Percentiles rank a stretch among this genome's conserved stretches.
Evolutionary conservation across 345 rosid species (phyloP).

Genomic region (Eucalyptus viminalis): DNA sequence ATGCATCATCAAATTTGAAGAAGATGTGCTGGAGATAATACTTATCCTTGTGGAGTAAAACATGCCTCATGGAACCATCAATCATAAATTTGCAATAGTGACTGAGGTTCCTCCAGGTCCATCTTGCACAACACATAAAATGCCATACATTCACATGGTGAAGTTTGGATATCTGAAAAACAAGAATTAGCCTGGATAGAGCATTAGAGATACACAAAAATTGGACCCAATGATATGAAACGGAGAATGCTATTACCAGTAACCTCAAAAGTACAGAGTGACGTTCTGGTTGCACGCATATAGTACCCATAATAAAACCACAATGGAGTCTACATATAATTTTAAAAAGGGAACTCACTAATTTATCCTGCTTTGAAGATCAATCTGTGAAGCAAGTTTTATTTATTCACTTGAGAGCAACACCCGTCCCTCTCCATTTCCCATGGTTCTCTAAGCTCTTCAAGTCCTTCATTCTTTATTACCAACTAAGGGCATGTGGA

Average conservation of each 20-base stretch:
- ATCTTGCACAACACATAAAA: conserved; percentile 86
- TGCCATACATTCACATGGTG: conserved; percentile 92
- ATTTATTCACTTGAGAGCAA: neutral
- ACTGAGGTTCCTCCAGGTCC: conserved; percentile 73
- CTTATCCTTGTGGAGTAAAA: conserved; percentile 75
- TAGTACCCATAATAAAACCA: neutral
- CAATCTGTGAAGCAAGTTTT: neutral
- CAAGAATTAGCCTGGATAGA: neutral
- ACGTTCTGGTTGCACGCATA: neutral
- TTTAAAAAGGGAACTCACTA: neutral
- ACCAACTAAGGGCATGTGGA: neutral
- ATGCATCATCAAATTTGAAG: neutral
- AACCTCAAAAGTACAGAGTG: neutral
- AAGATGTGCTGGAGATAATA: neutral
- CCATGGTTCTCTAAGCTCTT: neutral
- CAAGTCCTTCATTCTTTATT: neutral
- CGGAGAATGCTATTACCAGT: neutral
- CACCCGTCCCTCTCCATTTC: neutral
- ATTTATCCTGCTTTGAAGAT: neutral
- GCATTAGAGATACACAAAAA: neutral
- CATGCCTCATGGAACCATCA: conserved; percentile 88
- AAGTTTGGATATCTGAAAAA: conserved; percentile 54
- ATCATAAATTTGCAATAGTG: conserved; percentile 85
- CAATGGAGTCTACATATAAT: neutral
- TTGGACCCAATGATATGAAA: neutral